phyloP scores from a whole-genome alignment of 2,329 filamentous ascomycete genomes.

The Triangularia setosa region DNA sequence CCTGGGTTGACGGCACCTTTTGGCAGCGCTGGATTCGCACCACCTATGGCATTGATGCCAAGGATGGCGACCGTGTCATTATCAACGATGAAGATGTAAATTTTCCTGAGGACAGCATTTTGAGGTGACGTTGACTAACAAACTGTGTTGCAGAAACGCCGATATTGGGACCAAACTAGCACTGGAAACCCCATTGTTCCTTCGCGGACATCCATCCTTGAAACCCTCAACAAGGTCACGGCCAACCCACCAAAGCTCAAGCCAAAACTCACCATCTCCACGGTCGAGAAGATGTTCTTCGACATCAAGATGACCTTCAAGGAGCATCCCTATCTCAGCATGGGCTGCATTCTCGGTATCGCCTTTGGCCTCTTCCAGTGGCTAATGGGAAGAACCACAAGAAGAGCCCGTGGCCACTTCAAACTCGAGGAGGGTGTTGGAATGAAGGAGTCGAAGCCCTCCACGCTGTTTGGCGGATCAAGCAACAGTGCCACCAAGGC shows the following conservation, averaged over 20 bases:
- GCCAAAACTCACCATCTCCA: constrained; percentile 72
- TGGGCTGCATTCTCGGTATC: constrained; percentile 56
- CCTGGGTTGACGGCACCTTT: constrained; percentile 95
- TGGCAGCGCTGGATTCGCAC: constrained; percentile 96
- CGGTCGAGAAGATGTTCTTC: constrained; percentile 68
- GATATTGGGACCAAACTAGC: constrained; percentile 90
- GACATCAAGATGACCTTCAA: constrained; percentile 56
- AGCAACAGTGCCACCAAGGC: constrained; percentile 18
- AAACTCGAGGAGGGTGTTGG: constrained; percentile 51
- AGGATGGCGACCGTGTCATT: constrained; percentile 84
- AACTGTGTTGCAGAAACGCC: constrained; percentile 62
- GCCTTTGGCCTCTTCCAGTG: constrained; percentile 50
- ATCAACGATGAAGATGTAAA: constrained; percentile 97
- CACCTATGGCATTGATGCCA: constrained; percentile 90
- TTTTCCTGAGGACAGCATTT: constrained; percentile 21
- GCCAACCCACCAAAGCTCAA: constrained; percentile 66
- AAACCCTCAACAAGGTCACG: constrained; percentile 72
- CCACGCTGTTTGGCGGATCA: constrained; percentile 14
- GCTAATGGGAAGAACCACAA: constrained; percentile 52
- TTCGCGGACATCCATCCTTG: constrained; percentile 84
- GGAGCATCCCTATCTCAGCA: constrained; percentile 56
- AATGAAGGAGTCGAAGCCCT: constrained; percentile 34
- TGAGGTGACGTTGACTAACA: constrained; percentile 32
- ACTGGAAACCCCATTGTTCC: constrained; percentile 88
- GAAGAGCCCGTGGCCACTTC: constrained; percentile 56